Evolutionary conservation across 2,329 filamentous ascomycete genomes (phyloP), one percentile per base, ranked within the genome.

Genomic region (Bimuria novae-zelandiae): DNA sequence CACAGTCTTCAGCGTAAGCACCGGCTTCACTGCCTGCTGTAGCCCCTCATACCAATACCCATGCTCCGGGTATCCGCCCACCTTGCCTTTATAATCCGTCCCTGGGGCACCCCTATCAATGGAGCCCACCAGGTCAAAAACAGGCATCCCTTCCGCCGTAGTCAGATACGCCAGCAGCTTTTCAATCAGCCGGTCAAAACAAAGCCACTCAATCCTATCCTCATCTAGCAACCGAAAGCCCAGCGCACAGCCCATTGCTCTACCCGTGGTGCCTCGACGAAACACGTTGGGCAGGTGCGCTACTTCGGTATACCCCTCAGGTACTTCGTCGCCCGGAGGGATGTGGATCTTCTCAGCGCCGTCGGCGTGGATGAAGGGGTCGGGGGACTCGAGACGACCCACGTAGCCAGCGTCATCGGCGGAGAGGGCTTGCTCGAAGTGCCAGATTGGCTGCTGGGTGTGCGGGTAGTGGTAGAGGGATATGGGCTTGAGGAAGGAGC

Each of bases 11-110:
- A 56, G 27, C 40, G 16, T 17, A 1, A 50, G 27, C 75, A 76
- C 10, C 73, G 76, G 25, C 77, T 76, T 46, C 70, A 69, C 51
- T 10, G 61, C 63, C 12, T 29, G 32, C 29, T 36, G 23, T 44
- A 69, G 23, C 1, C 51, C 52, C 7, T 53, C 54, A 19, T 52
- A 59, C 61, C 64, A 67, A 4, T 43, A 49, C 11, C 45, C 59
- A 44, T 67, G 61, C 50, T 69, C 67, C 1, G 21, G 32, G 41
- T 61, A 49, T 11, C 56, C 54, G 0, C 49, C 54, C 29, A 49
- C 44, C 1, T 51, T 54, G 25, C 30, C 51, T 19, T 54, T 44
- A 8, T 22, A 43, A 5, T 19, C 23, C 16, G 0, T 41, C 8
- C n/a, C 22, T 11, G 4, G 19, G 10, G 49, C 35, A 1, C 56